These are phyloP conservation scores for Evansstolkia leycettana DNA, from an alignment of 495 filamentous ascomycete genomes.

Conservation along the genomic window DNA sequence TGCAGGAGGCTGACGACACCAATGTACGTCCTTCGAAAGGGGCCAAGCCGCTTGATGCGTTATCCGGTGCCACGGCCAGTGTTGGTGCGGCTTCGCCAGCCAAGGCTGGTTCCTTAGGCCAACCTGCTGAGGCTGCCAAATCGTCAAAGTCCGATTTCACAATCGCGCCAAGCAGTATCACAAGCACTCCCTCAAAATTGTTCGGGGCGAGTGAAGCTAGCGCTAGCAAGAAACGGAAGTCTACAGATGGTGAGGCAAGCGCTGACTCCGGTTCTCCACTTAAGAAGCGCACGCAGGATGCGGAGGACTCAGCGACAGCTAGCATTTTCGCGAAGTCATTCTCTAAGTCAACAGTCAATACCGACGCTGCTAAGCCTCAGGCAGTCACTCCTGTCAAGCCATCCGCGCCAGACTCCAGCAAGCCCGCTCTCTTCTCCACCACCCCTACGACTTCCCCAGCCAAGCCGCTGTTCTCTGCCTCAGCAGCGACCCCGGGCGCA, in stretches of 20 bases:
- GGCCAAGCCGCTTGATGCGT: slow-evolving; percentile 4
- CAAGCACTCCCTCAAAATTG: slow-evolving; percentile 5
- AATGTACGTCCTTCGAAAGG: slow-evolving; percentile 8
- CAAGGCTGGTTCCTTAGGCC: too few species aligned
- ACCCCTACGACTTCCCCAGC: slow-evolving; percentile 12
- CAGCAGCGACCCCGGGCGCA: slow-evolving; percentile 5
- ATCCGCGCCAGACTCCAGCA: slow-evolving; percentile 7
- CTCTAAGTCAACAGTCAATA: slow-evolving; percentile 8
- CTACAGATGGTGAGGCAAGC: slow-evolving; percentile 6
- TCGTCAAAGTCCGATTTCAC: not conserved
- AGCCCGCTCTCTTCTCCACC: slow-evolving; percentile 9
- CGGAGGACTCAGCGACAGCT: slow-evolving; percentile 19
- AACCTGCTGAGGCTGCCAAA: too few species aligned
- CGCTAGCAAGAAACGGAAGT: slow-evolving; percentile 9
- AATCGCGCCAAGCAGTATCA: slow-evolving; percentile 1
- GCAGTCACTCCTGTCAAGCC: slow-evolving; percentile 6
- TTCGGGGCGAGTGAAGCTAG: slow-evolving; percentile 5
- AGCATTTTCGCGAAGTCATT: slow-evolving; percentile 33
- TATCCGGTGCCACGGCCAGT: too few species aligned
- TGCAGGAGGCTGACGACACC: not conserved
- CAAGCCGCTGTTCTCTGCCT: slow-evolving; percentile 8
- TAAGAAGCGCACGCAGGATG: slow-evolving; percentile 9
- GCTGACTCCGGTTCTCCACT: slow-evolving; percentile 2
- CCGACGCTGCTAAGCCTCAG: not conserved
- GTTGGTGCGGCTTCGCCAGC: too few species aligned